Evolutionary conservation across 2,329 filamentous ascomycete species (phyloP).

Genomic region (Stagonosporopsis chrysanthemi): DNA sequence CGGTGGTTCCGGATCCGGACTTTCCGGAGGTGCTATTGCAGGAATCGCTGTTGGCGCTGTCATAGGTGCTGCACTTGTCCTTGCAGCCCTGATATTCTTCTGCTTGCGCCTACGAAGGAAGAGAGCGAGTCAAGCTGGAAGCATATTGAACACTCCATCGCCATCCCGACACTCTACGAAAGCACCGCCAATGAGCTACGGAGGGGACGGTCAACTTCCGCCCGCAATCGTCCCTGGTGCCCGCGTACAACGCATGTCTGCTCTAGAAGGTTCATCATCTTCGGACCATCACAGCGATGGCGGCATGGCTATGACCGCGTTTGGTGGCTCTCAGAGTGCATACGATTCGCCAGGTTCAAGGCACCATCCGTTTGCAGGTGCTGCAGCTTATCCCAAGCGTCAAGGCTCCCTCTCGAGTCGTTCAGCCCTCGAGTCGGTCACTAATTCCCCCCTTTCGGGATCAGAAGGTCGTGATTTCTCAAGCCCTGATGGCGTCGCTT

Average conservation of each 20-base stretch:
- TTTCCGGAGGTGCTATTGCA: slow-evolving; percentile 88
- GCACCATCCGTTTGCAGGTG: slow-evolving; percentile 48
- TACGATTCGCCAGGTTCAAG: slow-evolving; percentile 74
- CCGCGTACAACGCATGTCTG: slow-evolving; percentile 94
- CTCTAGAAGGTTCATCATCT: slow-evolving; percentile 76
- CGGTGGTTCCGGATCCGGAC: slow-evolving; percentile 51
- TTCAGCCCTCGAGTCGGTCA: slow-evolving; percentile 73
- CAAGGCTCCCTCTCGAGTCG: slow-evolving; percentile 89
- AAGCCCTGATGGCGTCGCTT: slow-evolving; percentile 81
- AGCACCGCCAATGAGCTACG: slow-evolving; percentile 50
- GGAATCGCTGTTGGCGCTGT: slow-evolving; percentile 87
- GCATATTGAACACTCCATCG: slow-evolving; percentile 88
- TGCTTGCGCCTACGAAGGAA: slow-evolving; percentile 67
- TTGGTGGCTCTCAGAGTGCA: slow-evolving; percentile 32
- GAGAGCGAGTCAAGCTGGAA: slow-evolving; percentile 68
- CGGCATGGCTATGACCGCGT: slow-evolving; percentile 32
- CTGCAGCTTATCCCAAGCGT: slow-evolving; percentile 66
- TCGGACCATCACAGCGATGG: slow-evolving; percentile 54
- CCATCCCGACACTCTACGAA: slow-evolving; percentile 57
- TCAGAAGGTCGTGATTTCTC: slow-evolving; percentile 71
- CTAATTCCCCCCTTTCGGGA: slow-evolving; percentile 72
- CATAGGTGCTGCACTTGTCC: slow-evolving; percentile 73
- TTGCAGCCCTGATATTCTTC: slow-evolving; percentile 65
- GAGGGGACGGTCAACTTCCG: slow-evolving; percentile 49
- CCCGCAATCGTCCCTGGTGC: slow-evolving; percentile 75